These are phyloP conservation scores for Pythium chondricola DNA, from an alignment of 352 stramenopile genomes.

Conservation along the genomic window DNA sequence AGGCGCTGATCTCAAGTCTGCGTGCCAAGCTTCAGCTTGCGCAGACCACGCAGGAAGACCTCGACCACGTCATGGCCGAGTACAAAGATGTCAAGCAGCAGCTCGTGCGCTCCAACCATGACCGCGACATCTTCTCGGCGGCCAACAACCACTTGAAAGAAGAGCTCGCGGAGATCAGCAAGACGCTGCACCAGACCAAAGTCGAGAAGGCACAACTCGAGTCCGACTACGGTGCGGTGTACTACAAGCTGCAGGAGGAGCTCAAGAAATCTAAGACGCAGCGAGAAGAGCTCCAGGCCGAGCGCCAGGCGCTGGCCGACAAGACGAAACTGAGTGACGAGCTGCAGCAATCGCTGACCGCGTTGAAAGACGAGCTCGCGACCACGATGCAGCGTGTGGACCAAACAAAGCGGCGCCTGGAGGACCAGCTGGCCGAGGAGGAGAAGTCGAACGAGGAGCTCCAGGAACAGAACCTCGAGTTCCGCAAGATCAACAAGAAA, in stretches of 20 bases:
- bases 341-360: constrained; percentile 49
- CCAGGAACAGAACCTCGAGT: constrained; percentile 70
- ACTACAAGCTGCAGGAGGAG: constrained; percentile 63
- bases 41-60: constrained; percentile 57
- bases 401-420: constrained; percentile 65
- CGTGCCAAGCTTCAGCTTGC: constrained; percentile 65
- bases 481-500: constrained; percentile 69
- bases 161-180: constrained; percentile 57
- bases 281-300: constrained; percentile 30
- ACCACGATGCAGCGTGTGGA: constrained; percentile 50
- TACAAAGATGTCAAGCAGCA: constrained; percentile 65
- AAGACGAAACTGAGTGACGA: constrained; percentile 44
- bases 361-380: constrained; percentile 57
- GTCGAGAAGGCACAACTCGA: constrained; percentile 71
- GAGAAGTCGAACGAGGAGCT: constrained; percentile 60
- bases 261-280: constrained; percentile 49
- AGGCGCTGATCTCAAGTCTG: constrained; percentile 49
- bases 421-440: constrained; percentile 75
- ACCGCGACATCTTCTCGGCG: constrained; percentile 70
- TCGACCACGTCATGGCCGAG: constrained; percentile 48
- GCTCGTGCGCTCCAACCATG: constrained; percentile 59
- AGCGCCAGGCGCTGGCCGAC: constrained; percentile 35
- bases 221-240: constrained; percentile 59
- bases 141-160: constrained; percentile 76
- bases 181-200: constrained; percentile 51